A percentile compares a stretch with the other conserved stretches of the same genome.
Conservation (phyloP, 306 rosid genomes). For the Trifolium repens region DNA sequence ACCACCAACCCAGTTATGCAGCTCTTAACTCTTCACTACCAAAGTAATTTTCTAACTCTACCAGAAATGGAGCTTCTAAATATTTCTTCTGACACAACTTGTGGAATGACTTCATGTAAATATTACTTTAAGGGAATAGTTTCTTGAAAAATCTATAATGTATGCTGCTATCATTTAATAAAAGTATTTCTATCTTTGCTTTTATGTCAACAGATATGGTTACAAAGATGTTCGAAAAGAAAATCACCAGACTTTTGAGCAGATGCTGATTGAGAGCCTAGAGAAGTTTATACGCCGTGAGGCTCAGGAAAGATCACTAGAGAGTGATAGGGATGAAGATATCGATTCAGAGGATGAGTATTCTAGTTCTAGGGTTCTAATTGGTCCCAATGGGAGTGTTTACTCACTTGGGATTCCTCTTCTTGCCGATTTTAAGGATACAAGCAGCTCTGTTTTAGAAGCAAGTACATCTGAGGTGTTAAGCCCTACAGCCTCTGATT, state of each 20-base stretch:
- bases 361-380: conserved; percentile 68
- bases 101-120: conserved; percentile 21
- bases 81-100: conserved; percentile 21
- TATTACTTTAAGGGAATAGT: conserved; percentile 21
- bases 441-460: conserved; percentile 51
- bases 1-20: background rate
- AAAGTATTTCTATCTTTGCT: conserved; percentile 27
- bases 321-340: conserved; percentile 85
- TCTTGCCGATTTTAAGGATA: conserved; percentile 57
- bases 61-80: background rate
- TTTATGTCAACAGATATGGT: conserved; percentile 71
- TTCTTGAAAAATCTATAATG: conserved; percentile 17
- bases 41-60: background rate
- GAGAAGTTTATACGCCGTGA: conserved; percentile 96
- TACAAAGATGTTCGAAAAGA: conserved; percentile 96
- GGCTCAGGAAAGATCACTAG: conserved; percentile 87
- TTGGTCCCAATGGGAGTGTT: conserved; percentile 90
- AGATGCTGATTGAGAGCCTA: conserved; percentile 91
- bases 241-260: conserved; percentile 94
- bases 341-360: conserved; percentile 60
- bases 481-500: conserved; percentile 45
- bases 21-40: background rate
- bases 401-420: conserved; percentile 91
- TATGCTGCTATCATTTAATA: conserved; percentile 9
- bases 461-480: conserved; percentile 71